Base-by-base conservation (phyloP, 2,329 filamentous ascomycete species). In the Hypoxylon sp. region DNA sequence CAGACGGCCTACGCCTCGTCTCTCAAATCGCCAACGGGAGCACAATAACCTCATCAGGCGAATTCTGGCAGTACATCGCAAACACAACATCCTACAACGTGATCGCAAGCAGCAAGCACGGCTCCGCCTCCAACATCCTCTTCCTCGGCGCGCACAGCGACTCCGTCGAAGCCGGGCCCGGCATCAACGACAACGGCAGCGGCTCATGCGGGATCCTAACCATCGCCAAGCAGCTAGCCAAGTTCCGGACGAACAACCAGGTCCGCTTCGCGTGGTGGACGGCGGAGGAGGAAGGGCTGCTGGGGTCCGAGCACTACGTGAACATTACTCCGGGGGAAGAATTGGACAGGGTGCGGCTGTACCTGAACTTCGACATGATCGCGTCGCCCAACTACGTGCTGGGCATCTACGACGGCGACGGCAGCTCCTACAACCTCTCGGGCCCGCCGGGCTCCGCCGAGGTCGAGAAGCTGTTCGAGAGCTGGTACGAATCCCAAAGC, bases 241-340 rank as follows among this genome's bases (percentile, higher is more conserved):
- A 83, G 46, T 90, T 82, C 77, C 78, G 77, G 4, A 82, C 87
- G 61, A 88, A 84, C 65, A 88, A 89, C 73, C 83, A 84, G 34
- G 85, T 91, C n/a, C 85, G 88, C 63, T 90, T 91, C 77, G 83
- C 80, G 60, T 91, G 86, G 82, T 91, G 88, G 87, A 85, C 86
- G 1, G 88, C 84, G 2, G 88, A 90, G 76, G 88, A 90, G 73
- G 87, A 86, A 59, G 89, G 89, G 23, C 82, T 91, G 14, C 80
- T 91, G 11, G 89, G 89, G 38, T 86, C 85, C 5, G 80, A 83
- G 28, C 84, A 85, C 80, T 90, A 89, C 75, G 84, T 88, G 51
- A 77, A 80, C 21, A 63, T 38, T 9, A 78, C 82, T 32, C 74
- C 80, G n/a, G 75, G 80, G 1, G 76, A 77, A 1, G 87, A 89